A percentile compares a stretch with the other conserved stretches of the same genome.
Evolutionary conservation across 179 eudicot genomes (phyloP).

Genomic region (Silene coronaria): DNA sequence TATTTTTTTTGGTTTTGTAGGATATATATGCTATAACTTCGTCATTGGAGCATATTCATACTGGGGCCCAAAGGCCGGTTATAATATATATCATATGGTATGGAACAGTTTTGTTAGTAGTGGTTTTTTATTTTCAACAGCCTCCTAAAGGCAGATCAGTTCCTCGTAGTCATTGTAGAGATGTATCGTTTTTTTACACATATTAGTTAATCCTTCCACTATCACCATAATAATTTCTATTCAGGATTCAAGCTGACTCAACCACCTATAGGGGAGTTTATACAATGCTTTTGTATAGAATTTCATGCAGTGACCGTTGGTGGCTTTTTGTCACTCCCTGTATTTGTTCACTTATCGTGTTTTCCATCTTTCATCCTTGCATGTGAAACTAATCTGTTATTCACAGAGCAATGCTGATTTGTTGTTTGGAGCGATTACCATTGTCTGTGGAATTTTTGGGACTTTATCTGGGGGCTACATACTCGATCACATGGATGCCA

Average conservation of each 20-base stretch:
- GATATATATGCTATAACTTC: conserved; percentile 71
- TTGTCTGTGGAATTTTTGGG: conserved; percentile 71
- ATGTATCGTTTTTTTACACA: not conserved
- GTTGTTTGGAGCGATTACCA: conserved; percentile 69
- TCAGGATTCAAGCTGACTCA: not conserved
- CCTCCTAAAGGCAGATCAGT: conserved; percentile 1
- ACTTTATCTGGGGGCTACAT: conserved; percentile 68
- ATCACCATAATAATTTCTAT: not conserved
- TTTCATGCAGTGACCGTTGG: not conserved
- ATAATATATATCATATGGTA: conserved; percentile 75
- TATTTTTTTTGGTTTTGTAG: conserved; percentile 27
- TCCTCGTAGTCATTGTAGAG: not conserved
- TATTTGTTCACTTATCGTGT: not conserved
- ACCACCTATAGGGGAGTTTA: not conserved
- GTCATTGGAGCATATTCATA: conserved; percentile 92
- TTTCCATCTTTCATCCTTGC: not conserved
- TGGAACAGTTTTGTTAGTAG: conserved; percentile 9
- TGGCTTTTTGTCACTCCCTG: not conserved
- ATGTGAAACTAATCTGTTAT: not conserved
- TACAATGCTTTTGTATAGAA: not conserved
- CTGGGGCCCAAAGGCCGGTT: conserved; percentile 97
- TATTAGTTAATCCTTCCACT: not conserved
- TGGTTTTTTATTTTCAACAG: not conserved
- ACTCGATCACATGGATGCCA: conserved; percentile 62
- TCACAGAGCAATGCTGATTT: conserved; percentile 64